Conservation (phyloP, 495 filamentous ascomycete genomes). For the Annulohypoxylon maeteangense region DNA sequence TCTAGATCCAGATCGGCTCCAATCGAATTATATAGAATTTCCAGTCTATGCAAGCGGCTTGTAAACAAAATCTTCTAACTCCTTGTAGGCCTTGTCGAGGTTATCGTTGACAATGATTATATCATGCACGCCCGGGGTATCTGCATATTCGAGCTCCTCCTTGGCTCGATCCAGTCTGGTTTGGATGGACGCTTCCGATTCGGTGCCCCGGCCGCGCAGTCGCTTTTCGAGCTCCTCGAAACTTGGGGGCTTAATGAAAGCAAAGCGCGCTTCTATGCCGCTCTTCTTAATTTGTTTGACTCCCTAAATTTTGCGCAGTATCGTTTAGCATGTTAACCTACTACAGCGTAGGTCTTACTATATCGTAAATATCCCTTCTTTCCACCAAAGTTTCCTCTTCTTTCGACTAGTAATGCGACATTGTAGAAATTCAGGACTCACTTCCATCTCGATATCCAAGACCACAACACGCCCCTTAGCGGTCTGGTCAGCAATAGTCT, state of each 20-base stretch:
- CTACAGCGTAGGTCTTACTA: not conserved
- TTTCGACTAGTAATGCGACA: not conserved
- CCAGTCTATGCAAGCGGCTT: slow-evolving; percentile 44
- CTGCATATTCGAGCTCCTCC: slow-evolving; percentile 83
- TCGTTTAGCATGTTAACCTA: slow-evolving; percentile 17
- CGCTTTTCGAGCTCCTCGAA: slow-evolving; percentile 78
- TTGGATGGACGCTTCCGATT: slow-evolving; percentile 78
- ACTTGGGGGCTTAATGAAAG: slow-evolving; percentile 86
- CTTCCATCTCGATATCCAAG: slow-evolving; percentile 95
- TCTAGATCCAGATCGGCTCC: slow-evolving; percentile 8
- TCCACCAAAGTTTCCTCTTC: too few species aligned
- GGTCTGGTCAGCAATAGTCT: slow-evolving; percentile 78
- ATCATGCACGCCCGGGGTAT: slow-evolving; percentile 80
- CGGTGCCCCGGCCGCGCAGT: slow-evolving; percentile 83
- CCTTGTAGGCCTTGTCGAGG: slow-evolving; percentile 81
- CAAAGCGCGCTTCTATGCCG: slow-evolving; percentile 78
- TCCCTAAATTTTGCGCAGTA: slow-evolving; percentile 59
- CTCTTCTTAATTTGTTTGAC: slow-evolving; percentile 92
- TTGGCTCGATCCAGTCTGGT: slow-evolving; percentile 82
- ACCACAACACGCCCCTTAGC: slow-evolving; percentile 74
- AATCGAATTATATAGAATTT: not conserved
- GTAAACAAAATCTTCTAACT: slow-evolving; percentile 75
- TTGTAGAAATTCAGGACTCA: slow-evolving; percentile 38
- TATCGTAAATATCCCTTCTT: not conserved
- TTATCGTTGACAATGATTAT: slow-evolving; percentile 90